These are phyloP conservation scores for Nymphaea colorata DNA, from an alignment of 164 flowering plant genomes.

Conservation along the genomic window DNA sequence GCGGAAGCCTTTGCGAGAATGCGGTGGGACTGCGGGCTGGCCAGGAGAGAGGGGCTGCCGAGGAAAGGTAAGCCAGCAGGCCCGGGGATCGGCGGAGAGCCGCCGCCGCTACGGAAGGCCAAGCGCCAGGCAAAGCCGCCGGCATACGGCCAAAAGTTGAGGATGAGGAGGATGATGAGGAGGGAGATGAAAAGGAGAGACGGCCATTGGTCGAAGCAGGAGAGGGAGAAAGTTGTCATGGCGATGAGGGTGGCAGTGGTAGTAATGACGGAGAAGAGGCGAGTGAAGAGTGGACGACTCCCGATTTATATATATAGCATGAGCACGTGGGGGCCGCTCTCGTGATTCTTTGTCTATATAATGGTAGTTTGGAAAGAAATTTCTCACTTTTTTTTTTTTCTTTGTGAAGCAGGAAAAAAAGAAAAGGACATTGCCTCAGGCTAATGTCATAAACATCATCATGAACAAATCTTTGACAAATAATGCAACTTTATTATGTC, in stretches of 20 bases:
- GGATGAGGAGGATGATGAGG: slow-evolving; percentile 10
- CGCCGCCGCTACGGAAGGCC: slow-evolving; percentile 6
- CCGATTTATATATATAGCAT: not conserved
- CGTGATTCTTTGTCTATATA: not conserved
- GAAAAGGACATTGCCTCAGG: no score
- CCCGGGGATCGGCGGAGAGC: slow-evolving; percentile 20
- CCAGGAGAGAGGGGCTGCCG: slow-evolving; percentile 36
- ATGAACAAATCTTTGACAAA: no score
- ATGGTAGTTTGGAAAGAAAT: not conserved
- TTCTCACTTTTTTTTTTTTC: no score
- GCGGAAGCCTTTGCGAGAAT: slow-evolving; percentile 32
- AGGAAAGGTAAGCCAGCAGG: slow-evolving; percentile 53
- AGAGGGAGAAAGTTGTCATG: not conserved
- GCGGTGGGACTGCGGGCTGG: slow-evolving; percentile 43
- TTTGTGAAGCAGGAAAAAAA: no score
- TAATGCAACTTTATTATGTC: no score
- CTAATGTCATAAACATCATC: no score
- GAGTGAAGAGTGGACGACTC: not conserved
- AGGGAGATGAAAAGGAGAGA: slow-evolving; percentile 7
- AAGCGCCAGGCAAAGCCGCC: slow-evolving; percentile 61
- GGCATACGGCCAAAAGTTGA: slow-evolving; percentile 37
- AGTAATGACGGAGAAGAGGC: no score
- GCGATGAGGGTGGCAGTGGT: not conserved
- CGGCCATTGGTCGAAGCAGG: slow-evolving; percentile 8
- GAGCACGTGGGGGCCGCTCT: not conserved